Percentiles rank a stretch among this genome's conserved stretches.
phyloP scores from a whole-genome alignment of 1,284 basidiomycete species.

The Irpex rosettiformis region DNA sequence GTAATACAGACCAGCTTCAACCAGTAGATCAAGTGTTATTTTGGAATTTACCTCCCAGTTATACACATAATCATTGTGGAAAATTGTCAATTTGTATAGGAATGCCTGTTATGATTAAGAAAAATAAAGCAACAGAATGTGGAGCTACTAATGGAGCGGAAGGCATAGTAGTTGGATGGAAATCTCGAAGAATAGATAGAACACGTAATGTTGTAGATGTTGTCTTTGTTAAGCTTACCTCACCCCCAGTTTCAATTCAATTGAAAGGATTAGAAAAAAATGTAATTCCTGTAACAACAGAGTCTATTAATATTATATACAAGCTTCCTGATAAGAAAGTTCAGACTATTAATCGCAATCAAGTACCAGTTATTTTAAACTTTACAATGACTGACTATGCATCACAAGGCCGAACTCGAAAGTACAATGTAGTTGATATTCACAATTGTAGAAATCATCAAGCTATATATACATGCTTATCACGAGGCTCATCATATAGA shows the following conservation, averaged over 20 bases:
- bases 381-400: constrained; percentile 31
- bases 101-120: constrained; percentile 37
- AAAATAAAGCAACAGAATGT: constrained; percentile 34
- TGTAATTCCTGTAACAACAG: constrained; percentile 29
- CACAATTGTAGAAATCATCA: constrained; percentile 11
- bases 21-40: constrained; percentile 21
- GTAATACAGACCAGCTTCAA: constrained; percentile 10
- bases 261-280: constrained; percentile 34
- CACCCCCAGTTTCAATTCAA: constrained; percentile 27
- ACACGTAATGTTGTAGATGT: constrained; percentile 25
- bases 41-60: constrained; percentile 25
- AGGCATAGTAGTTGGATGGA: constrained; percentile 32
- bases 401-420: constrained; percentile 17
- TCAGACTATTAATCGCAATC: constrained; percentile 24
- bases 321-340: constrained; percentile 26
- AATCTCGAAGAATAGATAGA: constrained; percentile 9
- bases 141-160: constrained; percentile 41
- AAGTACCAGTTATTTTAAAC: constrained; percentile 34
- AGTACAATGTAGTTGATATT: constrained; percentile 12
- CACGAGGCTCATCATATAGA: constrained; percentile 7
- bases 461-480: constrained; percentile 17
- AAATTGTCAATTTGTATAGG: constrained; percentile 33
- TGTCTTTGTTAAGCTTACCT: constrained; percentile 34
- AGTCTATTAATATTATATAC: constrained; percentile 15
- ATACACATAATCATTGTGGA: constrained; percentile 24